Evolutionary conservation across 176 grass and related monocot genomes (phyloP).

Genomic region (Musa schizocarpa): DNA sequence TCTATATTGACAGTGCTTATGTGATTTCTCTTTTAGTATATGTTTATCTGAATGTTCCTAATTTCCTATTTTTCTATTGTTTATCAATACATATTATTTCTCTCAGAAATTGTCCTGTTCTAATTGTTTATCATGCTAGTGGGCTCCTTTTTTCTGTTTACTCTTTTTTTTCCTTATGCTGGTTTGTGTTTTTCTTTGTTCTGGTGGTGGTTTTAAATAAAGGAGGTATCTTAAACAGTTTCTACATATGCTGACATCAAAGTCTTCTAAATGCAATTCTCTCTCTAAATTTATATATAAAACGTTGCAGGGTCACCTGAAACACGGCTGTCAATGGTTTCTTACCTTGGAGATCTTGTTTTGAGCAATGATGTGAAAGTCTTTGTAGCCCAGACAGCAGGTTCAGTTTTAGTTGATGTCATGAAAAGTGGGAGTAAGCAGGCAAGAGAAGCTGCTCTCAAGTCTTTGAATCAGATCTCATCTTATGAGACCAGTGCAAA

Average conservation of each 20-base stretch:
- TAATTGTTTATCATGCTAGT: background rate
- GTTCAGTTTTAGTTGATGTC: slow-evolving; percentile 41
- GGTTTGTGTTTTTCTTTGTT: background rate
- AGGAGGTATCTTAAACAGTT: background rate
- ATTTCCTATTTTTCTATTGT: background rate
- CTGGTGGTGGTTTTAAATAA: background rate
- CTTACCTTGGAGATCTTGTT: slow-evolving; percentile 51
- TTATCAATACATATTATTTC: background rate
- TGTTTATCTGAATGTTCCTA: background rate
- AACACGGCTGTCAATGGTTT: slow-evolving; percentile 41
- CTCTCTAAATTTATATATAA: slow-evolving; percentile 16
- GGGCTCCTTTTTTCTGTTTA: background rate
- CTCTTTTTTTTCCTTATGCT: background rate
- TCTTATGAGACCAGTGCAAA: slow-evolving; percentile 47
- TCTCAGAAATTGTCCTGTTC: background rate
- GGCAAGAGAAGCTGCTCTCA: slow-evolving; percentile 61
- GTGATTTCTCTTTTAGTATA: background rate
- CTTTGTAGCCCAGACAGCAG: slow-evolving; percentile 52
- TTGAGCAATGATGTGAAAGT: slow-evolving; percentile 59
- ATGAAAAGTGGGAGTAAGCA: slow-evolving; percentile 46
- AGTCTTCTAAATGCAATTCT: slow-evolving; percentile 20
- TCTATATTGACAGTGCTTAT: background rate
- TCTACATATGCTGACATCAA: background rate
- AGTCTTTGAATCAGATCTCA: slow-evolving; percentile 56
- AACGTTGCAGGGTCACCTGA: slow-evolving; percentile 45